Evolutionary conservation across 139 green algal genomes (phyloP), one percentile per base, ranked within the genome.

Genomic region (Mesotaenium endlicherianum): DNA sequence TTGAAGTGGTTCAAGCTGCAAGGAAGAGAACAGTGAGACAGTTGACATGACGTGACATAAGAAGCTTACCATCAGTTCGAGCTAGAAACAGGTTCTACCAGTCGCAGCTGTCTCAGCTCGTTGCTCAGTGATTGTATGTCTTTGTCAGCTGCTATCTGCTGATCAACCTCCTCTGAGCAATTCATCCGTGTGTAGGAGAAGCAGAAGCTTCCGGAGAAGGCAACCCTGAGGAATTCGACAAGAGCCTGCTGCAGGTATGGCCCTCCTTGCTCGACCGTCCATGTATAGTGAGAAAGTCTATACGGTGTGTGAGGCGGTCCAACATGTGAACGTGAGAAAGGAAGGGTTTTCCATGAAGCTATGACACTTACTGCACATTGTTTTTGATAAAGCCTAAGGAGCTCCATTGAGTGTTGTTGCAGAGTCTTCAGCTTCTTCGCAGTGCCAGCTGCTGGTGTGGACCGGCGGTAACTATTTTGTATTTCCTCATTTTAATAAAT

Each of bases 151-250:
- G n/a, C n/a, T n/a, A n/a, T n/a, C n/a, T n/a, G n/a, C n/a, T n/a
- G n/a, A n/a, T n/a, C n/a, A n/a, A n/a, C n/a, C n/a, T n/a, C n/a
- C n/a, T n/a, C n/a, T n/a, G n/a, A n/a, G n/a, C n/a, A n/a, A n/a
- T n/a, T n/a, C n/a, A n/a, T n/a, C n/a, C n/a, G n/a, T n/a, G n/a
- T 82, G 49, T 30, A 14, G 31, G 5, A 44, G 30, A 26, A 44
- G n/a, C 17, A n/a, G 26, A 14, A 72, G 31, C 60, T 8, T 41
- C 30, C 14, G 77, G 20, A 6, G 69, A 36, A 43, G 77, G 53
- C 30, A 84, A 31, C 39, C 39, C 53, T 20, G 80, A 85, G 20
- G 58, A 86, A 38, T 86, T 86, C 42, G 53, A 34, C 26, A 86
- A 86, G 39, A 47, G 44, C 71, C 76, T 78, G 36, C 20, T 72